Conservation (phyloP, 306 rosid species). For the Rubus idaeus region DNA sequence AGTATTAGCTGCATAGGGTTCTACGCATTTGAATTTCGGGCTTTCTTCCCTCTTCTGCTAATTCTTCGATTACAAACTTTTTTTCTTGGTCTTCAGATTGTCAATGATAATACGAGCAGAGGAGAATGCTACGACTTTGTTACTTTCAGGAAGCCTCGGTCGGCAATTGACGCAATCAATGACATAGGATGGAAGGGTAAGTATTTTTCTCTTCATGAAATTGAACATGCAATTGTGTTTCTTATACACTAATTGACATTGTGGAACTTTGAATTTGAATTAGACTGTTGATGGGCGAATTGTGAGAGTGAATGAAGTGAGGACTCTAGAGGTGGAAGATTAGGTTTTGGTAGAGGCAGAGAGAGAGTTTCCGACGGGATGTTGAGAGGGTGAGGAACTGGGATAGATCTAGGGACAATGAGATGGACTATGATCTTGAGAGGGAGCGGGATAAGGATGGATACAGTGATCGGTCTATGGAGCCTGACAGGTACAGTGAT, state of each 20-base stretch:
- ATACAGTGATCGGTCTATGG: conserved; percentile 33
- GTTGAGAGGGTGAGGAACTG: conserved; percentile 61
- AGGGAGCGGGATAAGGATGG: conserved; percentile 50
- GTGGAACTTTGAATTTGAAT: conserved; percentile 31
- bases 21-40: conserved; percentile 12
- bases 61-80: neutral
- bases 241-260: conserved; percentile 19
- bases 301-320: conserved; percentile 80
- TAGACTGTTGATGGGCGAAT: conserved; percentile 80
- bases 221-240: neutral
- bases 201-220: conserved; percentile 9
- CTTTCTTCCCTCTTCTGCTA: no score
- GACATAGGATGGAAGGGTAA: conserved; percentile 95
- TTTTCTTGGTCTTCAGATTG: conserved; percentile 49
- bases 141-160: conserved; percentile 84
- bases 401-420: conserved; percentile 51
- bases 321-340: conserved; percentile 64
- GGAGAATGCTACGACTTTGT: conserved; percentile 94
- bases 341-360: conserved; percentile 70
- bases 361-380: conserved; percentile 41
- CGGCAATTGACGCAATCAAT: conserved; percentile 79
- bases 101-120: conserved; percentile 66
- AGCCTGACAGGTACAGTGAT: conserved; percentile 27
- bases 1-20: conserved; percentile 2
- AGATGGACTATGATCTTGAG: conserved; percentile 49